phyloP scores from a whole-genome alignment of 2,329 filamentous ascomycete species.

The Phyllachora maydis region DNA sequence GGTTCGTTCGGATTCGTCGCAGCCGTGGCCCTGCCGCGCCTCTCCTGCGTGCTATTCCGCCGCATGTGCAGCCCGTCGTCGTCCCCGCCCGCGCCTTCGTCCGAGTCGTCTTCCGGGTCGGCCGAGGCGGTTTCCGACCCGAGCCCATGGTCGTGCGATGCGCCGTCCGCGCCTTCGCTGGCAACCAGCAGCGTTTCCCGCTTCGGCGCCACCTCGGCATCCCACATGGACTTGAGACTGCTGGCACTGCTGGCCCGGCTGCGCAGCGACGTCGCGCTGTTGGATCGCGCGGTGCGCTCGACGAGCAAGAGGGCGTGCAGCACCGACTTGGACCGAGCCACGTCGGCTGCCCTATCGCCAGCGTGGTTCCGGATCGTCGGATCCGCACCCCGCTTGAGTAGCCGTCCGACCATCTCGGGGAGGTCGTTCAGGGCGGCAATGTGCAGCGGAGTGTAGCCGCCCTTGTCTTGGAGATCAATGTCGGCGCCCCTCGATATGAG shows the following conservation, averaged over 20 bases:
- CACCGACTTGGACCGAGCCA: slow-evolving; percentile 45
- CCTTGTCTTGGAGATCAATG: slow-evolving; percentile 52
- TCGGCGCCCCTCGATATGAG: slow-evolving; percentile 62
- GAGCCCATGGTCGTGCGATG: no score
- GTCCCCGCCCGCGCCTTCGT: slow-evolving; percentile 16
- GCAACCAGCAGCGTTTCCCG: no score
- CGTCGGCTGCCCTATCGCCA: slow-evolving; percentile 49
- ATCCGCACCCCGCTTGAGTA: slow-evolving; percentile 56
- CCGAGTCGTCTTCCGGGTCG: slow-evolving; percentile 21
- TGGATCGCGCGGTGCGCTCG: slow-evolving; percentile 41
- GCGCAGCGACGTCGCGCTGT: slow-evolving; percentile 38
- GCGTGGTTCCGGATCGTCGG: slow-evolving; percentile 47
- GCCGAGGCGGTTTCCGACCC: slow-evolving; percentile 21
- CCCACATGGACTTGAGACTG: slow-evolving; percentile 41
- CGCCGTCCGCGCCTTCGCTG: no score
- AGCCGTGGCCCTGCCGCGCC: background rate
- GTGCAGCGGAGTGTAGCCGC: slow-evolving; percentile 67
- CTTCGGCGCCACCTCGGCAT: slow-evolving; percentile 20
- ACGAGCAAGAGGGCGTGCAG: slow-evolving; percentile 40
- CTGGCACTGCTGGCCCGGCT: slow-evolving; percentile 44
- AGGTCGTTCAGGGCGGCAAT: slow-evolving; percentile 61
- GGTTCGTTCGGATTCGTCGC: background rate
- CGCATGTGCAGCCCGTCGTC: no score
- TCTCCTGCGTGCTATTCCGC: slow-evolving; percentile 10
- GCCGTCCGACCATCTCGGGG: slow-evolving; percentile 51